Percentiles rank a stretch among this genome's conserved stretches.
Evolutionary conservation across 176 grass and related monocot species (phyloP).

Genomic region (Canna indica): DNA sequence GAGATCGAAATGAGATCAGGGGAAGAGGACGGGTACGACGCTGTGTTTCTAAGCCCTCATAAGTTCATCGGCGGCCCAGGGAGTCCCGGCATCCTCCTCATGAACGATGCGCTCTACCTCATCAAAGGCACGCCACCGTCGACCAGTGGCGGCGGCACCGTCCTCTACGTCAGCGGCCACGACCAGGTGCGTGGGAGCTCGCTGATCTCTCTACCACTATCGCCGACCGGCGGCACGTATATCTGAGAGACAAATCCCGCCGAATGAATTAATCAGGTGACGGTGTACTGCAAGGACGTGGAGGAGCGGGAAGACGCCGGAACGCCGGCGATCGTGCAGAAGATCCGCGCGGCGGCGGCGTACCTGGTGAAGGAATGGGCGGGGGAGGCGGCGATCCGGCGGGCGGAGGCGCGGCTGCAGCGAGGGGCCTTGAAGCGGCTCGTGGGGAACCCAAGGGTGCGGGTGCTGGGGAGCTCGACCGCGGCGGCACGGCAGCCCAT

Average conservation of each 20-base stretch:
- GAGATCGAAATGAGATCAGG: slow-evolving; percentile 73
- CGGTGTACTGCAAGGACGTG: slow-evolving; percentile 40
- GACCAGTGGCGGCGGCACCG: slow-evolving; percentile 55
- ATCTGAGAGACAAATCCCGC: too few species aligned
- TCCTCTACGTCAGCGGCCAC: slow-evolving; percentile 57
- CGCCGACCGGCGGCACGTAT: too few species aligned
- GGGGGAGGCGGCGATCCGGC: too few species aligned
- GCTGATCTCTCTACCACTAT: too few species aligned
- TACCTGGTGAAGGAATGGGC: slow-evolving; percentile 77
- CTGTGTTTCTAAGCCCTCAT: slow-evolving; percentile 62
- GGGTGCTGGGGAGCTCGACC: slow-evolving; percentile 54
- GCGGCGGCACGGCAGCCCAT: slow-evolving; percentile 32
- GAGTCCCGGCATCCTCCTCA: slow-evolving; percentile 59
- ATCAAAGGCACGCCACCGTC: slow-evolving; percentile 42
- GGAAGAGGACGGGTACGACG: slow-evolving; percentile 55
- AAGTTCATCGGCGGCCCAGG: slow-evolving; percentile 78
- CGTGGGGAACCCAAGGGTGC: slow-evolving; percentile 19
- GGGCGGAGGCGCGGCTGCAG: slow-evolving; percentile 19
- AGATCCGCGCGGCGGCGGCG: slow-evolving; percentile 44
- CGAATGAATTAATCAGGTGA: too few species aligned
- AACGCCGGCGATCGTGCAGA: slow-evolving; percentile 54
- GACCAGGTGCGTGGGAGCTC: slow-evolving; percentile 46
- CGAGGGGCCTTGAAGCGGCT: slow-evolving; percentile 35
- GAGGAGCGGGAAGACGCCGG: slow-evolving; percentile 66
- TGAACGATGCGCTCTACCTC: slow-evolving; percentile 51